Conservation (phyloP, 495 filamentous ascomycete species). For the Glutinoglossum americanum region DNA sequence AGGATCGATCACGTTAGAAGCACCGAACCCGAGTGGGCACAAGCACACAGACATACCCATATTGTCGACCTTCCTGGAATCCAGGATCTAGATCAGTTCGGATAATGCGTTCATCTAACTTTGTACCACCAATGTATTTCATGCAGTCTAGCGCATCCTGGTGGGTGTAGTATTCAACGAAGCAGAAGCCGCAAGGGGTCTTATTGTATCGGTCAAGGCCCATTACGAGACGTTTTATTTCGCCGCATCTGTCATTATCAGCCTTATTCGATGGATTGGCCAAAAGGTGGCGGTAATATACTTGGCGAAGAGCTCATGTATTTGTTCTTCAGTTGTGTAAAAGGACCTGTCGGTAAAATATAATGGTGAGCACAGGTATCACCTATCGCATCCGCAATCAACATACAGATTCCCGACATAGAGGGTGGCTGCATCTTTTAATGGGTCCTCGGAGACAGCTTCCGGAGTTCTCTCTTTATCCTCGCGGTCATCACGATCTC, state of each 20-base stretch:
- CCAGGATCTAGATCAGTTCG: constrained; percentile 92
- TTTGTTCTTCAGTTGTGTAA: constrained; percentile 97
- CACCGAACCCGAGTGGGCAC: neutral
- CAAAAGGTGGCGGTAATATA: constrained; percentile 13
- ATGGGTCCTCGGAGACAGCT: constrained; percentile 39
- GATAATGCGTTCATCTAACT: constrained; percentile 91
- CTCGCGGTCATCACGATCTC: constrained; percentile 31
- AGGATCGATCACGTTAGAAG: neutral
- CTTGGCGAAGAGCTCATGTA: constrained; percentile 92
- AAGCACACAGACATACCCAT: constrained; percentile 33
- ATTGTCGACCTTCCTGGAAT: constrained; percentile 88
- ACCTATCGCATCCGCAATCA: neutral
- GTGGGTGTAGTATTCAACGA: constrained; percentile 97
- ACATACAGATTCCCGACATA: constrained; percentile 93
- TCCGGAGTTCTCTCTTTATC: constrained; percentile 23
- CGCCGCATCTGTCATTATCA: constrained; percentile 42
- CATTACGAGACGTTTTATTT: constrained; percentile 98
- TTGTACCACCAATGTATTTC: constrained; percentile 98
- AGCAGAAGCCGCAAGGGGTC: constrained; percentile 96
- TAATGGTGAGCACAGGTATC: neutral
- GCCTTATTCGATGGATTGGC: neutral
- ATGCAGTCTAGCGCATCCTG: constrained; percentile 90
- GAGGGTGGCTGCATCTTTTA: constrained; percentile 77
- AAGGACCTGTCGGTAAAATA: constrained; percentile 46
- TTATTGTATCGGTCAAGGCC: constrained; percentile 90